phyloP scores from a whole-genome alignment of 805 yeast species.

The Pichia californica region DNA sequence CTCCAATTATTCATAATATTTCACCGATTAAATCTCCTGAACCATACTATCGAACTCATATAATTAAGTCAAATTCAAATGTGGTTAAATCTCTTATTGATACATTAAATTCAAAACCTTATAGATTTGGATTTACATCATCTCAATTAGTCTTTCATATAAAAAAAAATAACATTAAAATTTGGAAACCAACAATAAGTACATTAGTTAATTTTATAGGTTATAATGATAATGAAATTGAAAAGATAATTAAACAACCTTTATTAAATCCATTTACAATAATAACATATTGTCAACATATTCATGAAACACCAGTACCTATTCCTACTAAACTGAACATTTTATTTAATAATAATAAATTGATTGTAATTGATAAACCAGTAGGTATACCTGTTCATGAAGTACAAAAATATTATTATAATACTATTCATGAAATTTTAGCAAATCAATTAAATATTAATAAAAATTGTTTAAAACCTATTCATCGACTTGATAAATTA shows the following conservation, averaged over 20 bases:
- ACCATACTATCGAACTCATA: constrained; percentile 1
- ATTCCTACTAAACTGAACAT: neutral
- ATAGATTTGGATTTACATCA: constrained; percentile 9
- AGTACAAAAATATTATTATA: constrained; percentile 36
- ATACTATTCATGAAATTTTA: constrained; percentile 39
- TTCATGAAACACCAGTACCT: constrained; percentile 11
- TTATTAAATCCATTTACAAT: neutral
- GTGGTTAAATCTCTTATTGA: neutral
- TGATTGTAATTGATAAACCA: constrained; percentile 41
- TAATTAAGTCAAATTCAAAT: neutral
- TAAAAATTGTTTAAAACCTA: constrained; percentile 21
- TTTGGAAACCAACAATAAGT: neutral
- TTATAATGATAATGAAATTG: neutral
- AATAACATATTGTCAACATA: constrained; percentile 10
- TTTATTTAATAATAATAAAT: neutral
- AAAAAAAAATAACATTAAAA: neutral
- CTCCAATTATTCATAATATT: neutral
- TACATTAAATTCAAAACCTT: constrained; percentile 10
- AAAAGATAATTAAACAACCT: neutral
- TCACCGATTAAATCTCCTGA: neutral
- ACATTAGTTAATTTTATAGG: neutral
- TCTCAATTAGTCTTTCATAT: too few species aligned
- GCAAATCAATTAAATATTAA: constrained; percentile 22
- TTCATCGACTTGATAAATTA: constrained; percentile 45
- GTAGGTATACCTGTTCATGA: constrained; percentile 50